phyloP scores from a whole-genome alignment of 192 early-diverging fungal species.

The Allomyces macrogynus region DNA sequence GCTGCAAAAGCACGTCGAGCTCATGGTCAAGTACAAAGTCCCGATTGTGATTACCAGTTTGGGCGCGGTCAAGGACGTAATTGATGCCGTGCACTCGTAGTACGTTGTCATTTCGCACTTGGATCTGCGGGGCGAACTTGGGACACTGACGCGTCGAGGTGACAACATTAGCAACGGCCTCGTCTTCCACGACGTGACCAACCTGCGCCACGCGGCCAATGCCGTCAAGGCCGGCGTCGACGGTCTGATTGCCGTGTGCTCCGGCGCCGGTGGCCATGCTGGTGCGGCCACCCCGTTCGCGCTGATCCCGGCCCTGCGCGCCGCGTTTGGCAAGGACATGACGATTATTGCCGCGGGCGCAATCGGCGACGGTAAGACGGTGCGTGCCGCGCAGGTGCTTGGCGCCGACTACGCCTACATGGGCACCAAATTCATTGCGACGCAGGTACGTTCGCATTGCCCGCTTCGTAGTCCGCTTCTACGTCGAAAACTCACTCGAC shows the following conservation, averaged over 20 bases:
- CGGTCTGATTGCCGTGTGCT: conserved; percentile 13
- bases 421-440: conserved; percentile 13
- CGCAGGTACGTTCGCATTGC: background rate
- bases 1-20: conserved; percentile 7
- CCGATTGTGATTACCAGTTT: conserved; percentile 13
- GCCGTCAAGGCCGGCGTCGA: conserved; percentile 12
- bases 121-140: no score
- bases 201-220: conserved; percentile 9
- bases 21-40: conserved; percentile 9
- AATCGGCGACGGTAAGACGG: conserved; percentile 5
- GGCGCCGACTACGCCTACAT: conserved; percentile 15
- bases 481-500: no score
- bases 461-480: no score
- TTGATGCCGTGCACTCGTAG: conserved; percentile 9
- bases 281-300: conserved; percentile 11
- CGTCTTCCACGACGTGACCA: conserved; percentile 15
- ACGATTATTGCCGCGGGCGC: conserved; percentile 7
- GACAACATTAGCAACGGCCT: conserved; percentile 3
- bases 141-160: no score
- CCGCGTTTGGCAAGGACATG: conserved; percentile 4
- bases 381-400: conserved; percentile 8
- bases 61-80: conserved; percentile 11
- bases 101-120: no score
- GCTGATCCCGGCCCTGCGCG: conserved; percentile 8
- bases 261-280: conserved; percentile 14